Conservation (phyloP, 805 yeast genomes). For the Kluyveromyces siamensis region DNA sequence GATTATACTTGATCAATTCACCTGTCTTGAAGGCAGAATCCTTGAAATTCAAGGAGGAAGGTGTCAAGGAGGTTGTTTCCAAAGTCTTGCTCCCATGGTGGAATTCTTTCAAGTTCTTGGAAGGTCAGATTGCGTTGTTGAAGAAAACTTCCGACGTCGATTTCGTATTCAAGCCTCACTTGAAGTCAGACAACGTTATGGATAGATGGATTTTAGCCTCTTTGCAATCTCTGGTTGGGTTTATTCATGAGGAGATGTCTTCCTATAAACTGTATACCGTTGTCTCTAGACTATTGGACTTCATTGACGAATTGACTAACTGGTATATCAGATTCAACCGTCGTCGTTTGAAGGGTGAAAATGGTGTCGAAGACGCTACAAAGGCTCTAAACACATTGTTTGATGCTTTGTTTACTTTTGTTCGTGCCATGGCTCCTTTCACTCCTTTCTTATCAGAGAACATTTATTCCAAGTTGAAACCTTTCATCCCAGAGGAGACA, state of each 20-base stretch:
- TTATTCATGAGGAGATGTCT: slow-evolving; percentile 82
- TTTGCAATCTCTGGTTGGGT: slow-evolving; percentile 82
- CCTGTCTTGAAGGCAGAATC: slow-evolving; percentile 97
- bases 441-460: slow-evolving; percentile 93
- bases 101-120: slow-evolving; percentile 94
- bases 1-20: slow-evolving; percentile 92
- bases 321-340: slow-evolving; percentile 99
- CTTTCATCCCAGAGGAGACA: slow-evolving; percentile 50
- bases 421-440: slow-evolving; percentile 97
- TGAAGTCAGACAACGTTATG: slow-evolving; percentile 80
- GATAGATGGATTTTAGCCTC: slow-evolving; percentile 96
- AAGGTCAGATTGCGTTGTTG: slow-evolving; percentile 81
- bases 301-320: slow-evolving; percentile 92
- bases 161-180: slow-evolving; percentile 60
- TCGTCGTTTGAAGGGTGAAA: slow-evolving; percentile 93
- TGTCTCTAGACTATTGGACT: slow-evolving; percentile 80
- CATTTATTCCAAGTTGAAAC: slow-evolving; percentile 69
- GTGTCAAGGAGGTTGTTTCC: slow-evolving; percentile 95
- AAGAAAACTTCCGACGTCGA: slow-evolving; percentile 65
- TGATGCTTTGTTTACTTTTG: slow-evolving; percentile 80
- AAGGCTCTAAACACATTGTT: slow-evolving; percentile 85
- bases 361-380: slow-evolving; percentile 74
- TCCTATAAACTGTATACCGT: slow-evolving; percentile 90
- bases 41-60: slow-evolving; percentile 94
- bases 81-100: slow-evolving; percentile 97